phyloP scores from a whole-genome alignment of 495 filamentous ascomycete genomes.

The Choiromyces venosus region DNA sequence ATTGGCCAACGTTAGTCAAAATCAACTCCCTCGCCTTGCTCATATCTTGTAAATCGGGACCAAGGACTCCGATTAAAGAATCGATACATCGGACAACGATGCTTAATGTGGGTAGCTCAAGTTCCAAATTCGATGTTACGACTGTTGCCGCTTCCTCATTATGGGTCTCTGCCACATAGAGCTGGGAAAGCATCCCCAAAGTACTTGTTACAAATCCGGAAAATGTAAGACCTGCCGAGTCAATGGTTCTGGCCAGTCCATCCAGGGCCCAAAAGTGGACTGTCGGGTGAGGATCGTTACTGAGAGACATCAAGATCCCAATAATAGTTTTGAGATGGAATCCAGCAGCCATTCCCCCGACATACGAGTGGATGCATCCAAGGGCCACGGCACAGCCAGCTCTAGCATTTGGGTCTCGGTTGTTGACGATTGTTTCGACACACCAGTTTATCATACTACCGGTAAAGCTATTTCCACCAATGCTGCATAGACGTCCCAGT shows the following conservation, averaged over 20 bases:
- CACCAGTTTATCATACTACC: constrained; percentile 82
- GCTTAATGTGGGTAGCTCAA: constrained; percentile 71
- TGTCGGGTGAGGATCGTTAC: constrained; percentile 90
- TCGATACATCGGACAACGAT: constrained; percentile 87
- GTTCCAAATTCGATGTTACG: constrained; percentile 80
- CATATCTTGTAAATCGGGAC: constrained; percentile 89
- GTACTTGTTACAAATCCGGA: constrained; percentile 83
- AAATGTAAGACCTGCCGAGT: constrained; percentile 88
- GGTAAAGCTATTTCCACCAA: constrained; percentile 80
- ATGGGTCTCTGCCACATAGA: constrained; percentile 87
- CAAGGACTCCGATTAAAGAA: constrained; percentile 89
- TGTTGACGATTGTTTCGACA: constrained; percentile 88
- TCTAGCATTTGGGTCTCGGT: constrained; percentile 84
- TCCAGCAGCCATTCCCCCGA: constrained; percentile 97
- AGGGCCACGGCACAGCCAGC: constrained; percentile 91
- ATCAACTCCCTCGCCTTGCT: constrained; percentile 88
- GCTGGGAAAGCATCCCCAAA: constrained; percentile 83
- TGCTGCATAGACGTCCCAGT: constrained; percentile 83
- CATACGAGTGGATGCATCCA: constrained; percentile 87
- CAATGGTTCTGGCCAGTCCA: constrained; percentile 76
- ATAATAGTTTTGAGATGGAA: constrained; percentile 94
- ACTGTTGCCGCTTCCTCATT: constrained; percentile 72
- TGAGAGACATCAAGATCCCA: constrained; percentile 88
- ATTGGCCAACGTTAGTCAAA: constrained; percentile 74
- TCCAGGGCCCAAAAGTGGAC: constrained; percentile 96